A percentile compares a stretch with the other conserved stretches of the same genome.
These are phyloP conservation scores for Leptographium procerum DNA, from an alignment of 2,329 filamentous ascomycete genomes.

Conservation along the genomic window DNA sequence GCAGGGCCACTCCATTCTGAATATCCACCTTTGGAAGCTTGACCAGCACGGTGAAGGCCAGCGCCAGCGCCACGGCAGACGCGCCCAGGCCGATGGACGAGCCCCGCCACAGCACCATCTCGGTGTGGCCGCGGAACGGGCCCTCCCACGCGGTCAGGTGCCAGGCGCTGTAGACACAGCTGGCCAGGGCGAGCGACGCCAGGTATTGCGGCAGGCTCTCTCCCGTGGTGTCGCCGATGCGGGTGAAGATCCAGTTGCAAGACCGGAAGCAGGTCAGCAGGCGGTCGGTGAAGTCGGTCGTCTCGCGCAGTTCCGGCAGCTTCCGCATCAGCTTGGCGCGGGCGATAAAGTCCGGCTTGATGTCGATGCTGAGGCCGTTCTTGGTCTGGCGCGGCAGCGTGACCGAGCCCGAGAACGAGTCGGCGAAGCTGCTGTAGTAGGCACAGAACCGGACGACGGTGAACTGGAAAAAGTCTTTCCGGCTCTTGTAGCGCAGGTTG, in stretches of 20 bases:
- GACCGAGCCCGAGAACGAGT: neutral
- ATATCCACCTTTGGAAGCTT: no score
- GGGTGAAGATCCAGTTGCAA: neutral
- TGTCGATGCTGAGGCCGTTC: neutral
- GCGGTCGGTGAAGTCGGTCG: neutral
- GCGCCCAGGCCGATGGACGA: neutral
- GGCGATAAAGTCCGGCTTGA: neutral
- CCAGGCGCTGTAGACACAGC: neutral
- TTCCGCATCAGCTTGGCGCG: neutral
- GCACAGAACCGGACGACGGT: neutral
- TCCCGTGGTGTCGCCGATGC: neutral
- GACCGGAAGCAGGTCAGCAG: neutral
- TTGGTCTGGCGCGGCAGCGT: neutral
- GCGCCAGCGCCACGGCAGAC: no score
- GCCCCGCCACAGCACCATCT: neutral
- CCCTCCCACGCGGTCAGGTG: neutral
- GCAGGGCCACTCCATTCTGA: no score
- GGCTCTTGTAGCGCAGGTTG: neutral
- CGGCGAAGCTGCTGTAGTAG: neutral
- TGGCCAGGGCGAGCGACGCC: neutral
- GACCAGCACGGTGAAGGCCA: neutral
- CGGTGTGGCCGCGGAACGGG: neutral
- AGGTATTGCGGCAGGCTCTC: neutral
- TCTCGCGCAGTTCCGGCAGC: no score
- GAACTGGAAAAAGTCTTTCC: neutral